Conservation (phyloP, 495 filamentous ascomycete species). For the Evernia prunastri region DNA sequence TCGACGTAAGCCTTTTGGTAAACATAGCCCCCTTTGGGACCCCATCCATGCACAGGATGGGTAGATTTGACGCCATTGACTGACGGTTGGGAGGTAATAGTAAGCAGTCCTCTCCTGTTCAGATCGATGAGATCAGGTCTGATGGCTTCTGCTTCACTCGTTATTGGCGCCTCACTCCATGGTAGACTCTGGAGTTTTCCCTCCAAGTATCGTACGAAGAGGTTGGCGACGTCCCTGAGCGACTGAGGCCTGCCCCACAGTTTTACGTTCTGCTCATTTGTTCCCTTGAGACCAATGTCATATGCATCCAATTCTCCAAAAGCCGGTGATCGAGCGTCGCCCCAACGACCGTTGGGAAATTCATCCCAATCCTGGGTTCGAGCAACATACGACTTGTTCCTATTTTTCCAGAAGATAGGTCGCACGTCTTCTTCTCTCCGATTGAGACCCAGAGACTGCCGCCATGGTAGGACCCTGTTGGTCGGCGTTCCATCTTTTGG, state of each 20-base stretch:
- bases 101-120: slow-evolving; percentile 81
- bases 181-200: slow-evolving; percentile 76
- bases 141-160: slow-evolving; percentile 71
- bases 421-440: slow-evolving; percentile 92
- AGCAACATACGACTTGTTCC: slow-evolving; percentile 88
- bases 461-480: slow-evolving; percentile 86
- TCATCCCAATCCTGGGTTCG: slow-evolving; percentile 99
- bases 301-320: slow-evolving; percentile 97
- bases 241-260: slow-evolving; percentile 85
- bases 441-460: slow-evolving; percentile 82
- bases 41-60: slow-evolving; percentile 87
- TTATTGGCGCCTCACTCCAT: slow-evolving; percentile 89
- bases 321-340: slow-evolving; percentile 91
- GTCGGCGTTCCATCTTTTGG: slow-evolving; percentile 64
- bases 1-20: slow-evolving; percentile 99
- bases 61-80: slow-evolving; percentile 88
- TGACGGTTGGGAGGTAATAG: slow-evolving; percentile 96
- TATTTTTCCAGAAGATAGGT: slow-evolving; percentile 98
- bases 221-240: slow-evolving; percentile 67
- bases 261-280: slow-evolving; percentile 93
- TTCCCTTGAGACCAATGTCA: slow-evolving; percentile 90
- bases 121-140: slow-evolving; percentile 68
- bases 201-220: slow-evolving; percentile 78
- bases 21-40: slow-evolving; percentile 88
- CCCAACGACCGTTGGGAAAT: slow-evolving; percentile 98